These are phyloP conservation scores for Hermanozyma aechmeae DNA, from an alignment of 805 yeast species.

Conservation along the genomic window DNA sequence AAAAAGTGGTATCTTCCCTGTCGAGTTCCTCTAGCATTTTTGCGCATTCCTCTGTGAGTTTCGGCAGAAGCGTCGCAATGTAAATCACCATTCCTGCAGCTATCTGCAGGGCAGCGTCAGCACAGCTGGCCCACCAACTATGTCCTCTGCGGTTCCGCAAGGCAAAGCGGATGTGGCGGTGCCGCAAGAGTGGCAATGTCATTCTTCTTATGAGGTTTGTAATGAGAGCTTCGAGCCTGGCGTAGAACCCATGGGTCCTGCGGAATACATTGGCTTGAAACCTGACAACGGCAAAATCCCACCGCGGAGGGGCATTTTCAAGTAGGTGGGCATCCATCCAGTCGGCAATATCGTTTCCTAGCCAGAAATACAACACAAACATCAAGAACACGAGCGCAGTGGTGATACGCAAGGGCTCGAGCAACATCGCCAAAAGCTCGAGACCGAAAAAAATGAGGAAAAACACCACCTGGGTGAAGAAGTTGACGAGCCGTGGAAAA, in stretches of 20 bases:
- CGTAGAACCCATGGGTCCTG: conserved; percentile 1
- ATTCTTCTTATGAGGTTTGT: conserved; percentile 1
- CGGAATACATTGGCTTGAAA: conserved; percentile 2
- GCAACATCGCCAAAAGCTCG: no score
- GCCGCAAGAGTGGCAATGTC: background rate
- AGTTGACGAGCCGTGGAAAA: conserved; percentile 2
- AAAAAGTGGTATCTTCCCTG: no score
- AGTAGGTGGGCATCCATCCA: conserved; percentile 8
- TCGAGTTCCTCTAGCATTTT: no score
- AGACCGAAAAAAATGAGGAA: conserved; percentile 3
- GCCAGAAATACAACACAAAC: conserved; percentile 4
- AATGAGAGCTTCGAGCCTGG: background rate
- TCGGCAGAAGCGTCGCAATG: background rate
- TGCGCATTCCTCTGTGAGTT: no score
- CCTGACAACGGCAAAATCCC: conserved; percentile 3
- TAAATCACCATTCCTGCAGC: background rate
- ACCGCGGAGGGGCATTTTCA: conserved; percentile 2
- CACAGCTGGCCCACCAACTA: background rate
- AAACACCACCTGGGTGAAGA: conserved; percentile 2
- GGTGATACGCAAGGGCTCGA: no score
- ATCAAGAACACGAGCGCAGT: background rate
- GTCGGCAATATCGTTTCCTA: conserved; percentile 5
- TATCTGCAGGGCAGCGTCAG: background rate
- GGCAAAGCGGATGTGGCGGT: background rate
- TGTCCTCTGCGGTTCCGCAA: no score